Base-by-base conservation (phyloP, 2,329 filamentous ascomycete genomes). In the Neofusicoccum sp. region DNA sequence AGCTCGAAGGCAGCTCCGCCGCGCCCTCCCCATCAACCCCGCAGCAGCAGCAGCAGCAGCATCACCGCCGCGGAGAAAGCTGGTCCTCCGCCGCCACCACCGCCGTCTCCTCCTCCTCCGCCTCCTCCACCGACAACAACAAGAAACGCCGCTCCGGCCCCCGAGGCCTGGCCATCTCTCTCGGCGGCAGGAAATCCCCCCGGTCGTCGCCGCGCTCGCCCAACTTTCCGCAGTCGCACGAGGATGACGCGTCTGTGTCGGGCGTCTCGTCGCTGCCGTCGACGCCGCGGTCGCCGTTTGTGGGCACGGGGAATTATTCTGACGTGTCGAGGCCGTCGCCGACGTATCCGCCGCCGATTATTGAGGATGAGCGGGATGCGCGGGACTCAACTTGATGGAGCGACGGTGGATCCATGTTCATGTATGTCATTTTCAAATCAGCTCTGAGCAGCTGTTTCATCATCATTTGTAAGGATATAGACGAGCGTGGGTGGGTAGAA, bases 1-100 rank as follows among this genome's bases (percentile, higher is more conserved):
- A 60, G 28, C n/a, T 60, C 5, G 57, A 60, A 6, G 57, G 57
- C 9, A 40, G 34, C 44, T 40, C 57, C 48, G 33, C 48, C 40
- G 40, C 40, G n/a, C 40, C 3, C 44, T 1, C 4, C 24, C 16
- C 44, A 30, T 28, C 43, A 45, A 8, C n/a, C 26, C 26, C 43
- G 24, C 43, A 26, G 20, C 6, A 43, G 43, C 7, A 26, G 40
- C 11, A 28, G 54, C 16, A 24, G 16, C 12, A 43, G 38, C 5
- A 36, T 30, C 31, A 20, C 30, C 31, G n/a, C 51, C 24, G 34
- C 14, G 34, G 34, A 7, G 34, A 38, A 38, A 38, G 34, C 34
- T 40, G 36, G 36, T 40, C 36, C 11, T 40, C 36, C 12, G 16
- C 14, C 12, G 14, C n/a, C n/a, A n/a, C n/a, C n/a, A n/a, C n/a